phyloP scores from a whole-genome alignment of 352 stramenopile genomes.

The Globisporangium cystogenes region DNA sequence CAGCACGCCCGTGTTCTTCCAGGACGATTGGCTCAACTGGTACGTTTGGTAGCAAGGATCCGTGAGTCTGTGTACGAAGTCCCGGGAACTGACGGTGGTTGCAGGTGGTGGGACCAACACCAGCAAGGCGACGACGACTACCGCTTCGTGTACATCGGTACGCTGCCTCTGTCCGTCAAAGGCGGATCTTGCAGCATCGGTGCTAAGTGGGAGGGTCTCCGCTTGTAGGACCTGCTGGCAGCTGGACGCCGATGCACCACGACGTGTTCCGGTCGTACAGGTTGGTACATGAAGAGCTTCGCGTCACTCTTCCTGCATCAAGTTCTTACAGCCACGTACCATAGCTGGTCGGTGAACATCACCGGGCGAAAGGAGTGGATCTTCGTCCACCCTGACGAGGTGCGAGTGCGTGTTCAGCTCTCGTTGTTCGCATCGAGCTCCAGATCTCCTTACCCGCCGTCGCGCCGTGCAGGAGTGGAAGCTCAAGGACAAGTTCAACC shows the following conservation, averaged over 20 bases:
- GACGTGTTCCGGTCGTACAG: slow-evolving; percentile 97
- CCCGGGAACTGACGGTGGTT: background rate
- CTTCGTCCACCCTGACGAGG: slow-evolving; percentile 78
- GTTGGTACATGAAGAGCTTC: slow-evolving; percentile 34
- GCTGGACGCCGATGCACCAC: slow-evolving; percentile 91
- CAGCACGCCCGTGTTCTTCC: slow-evolving; percentile 83
- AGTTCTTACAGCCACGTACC: background rate
- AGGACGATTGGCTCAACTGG: slow-evolving; percentile 92
- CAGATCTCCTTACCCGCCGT: background rate
- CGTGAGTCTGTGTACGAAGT: background rate
- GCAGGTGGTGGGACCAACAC: slow-evolving; percentile 77
- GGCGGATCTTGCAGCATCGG: no score
- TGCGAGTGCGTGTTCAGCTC: slow-evolving; percentile 10
- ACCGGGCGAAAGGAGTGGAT: slow-evolving; percentile 93
- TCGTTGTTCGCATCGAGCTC: background rate
- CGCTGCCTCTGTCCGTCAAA: background rate
- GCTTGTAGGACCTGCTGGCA: slow-evolving; percentile 66
- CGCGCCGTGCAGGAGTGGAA: slow-evolving; percentile 34
- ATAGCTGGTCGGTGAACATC: slow-evolving; percentile 96
- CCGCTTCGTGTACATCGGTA: slow-evolving; percentile 96
- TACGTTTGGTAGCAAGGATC: slow-evolving; percentile 15
- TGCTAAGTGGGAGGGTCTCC: background rate
- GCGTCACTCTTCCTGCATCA: background rate
- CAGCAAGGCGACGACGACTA: slow-evolving; percentile 82
- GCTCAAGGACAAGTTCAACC: slow-evolving; percentile 67